Evolutionary conservation across 192 early-diverging fungal genomes (phyloP).

Genomic region (Linnemannia schmuckeri): DNA sequence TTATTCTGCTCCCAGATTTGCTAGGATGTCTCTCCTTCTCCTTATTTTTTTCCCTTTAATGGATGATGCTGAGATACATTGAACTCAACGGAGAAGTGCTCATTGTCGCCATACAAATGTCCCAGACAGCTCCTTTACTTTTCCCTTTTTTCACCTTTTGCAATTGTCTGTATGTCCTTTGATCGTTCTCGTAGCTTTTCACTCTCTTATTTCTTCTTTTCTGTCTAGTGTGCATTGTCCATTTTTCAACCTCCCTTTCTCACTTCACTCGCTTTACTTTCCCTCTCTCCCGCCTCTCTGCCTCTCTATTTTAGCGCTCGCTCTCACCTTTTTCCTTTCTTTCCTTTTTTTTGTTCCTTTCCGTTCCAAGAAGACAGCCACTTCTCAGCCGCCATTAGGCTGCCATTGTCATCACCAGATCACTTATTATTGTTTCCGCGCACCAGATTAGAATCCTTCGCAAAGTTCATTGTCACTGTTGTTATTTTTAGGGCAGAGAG

Average conservation of each 20-base stretch:
- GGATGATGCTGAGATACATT: background rate
- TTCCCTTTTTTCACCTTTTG: background rate
- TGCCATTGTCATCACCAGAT: background rate
- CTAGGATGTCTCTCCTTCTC: background rate
- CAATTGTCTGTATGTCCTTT: background rate
- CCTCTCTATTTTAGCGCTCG: background rate
- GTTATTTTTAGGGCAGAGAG: constrained; percentile 2
- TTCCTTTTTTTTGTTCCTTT: background rate
- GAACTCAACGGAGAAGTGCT: background rate
- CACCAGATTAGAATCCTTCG: background rate
- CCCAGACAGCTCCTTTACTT: background rate
- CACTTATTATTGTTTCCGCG: background rate
- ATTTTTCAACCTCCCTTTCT: background rate
- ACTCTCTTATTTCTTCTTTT: background rate
- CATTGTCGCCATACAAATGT: background rate
- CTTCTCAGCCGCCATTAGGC: background rate
- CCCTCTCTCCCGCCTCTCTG: background rate
- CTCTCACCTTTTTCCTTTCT: background rate
- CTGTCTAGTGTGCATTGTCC: background rate
- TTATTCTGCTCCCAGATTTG: background rate
- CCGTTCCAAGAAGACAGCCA: background rate
- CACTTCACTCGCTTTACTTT: background rate
- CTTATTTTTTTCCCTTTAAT: background rate
- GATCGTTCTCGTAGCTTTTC: background rate
- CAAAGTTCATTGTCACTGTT: background rate